These are phyloP conservation scores for Tolypocladium ophioglossoides DNA, from an alignment of 2,329 filamentous ascomycete species.

Conservation along the genomic window DNA sequence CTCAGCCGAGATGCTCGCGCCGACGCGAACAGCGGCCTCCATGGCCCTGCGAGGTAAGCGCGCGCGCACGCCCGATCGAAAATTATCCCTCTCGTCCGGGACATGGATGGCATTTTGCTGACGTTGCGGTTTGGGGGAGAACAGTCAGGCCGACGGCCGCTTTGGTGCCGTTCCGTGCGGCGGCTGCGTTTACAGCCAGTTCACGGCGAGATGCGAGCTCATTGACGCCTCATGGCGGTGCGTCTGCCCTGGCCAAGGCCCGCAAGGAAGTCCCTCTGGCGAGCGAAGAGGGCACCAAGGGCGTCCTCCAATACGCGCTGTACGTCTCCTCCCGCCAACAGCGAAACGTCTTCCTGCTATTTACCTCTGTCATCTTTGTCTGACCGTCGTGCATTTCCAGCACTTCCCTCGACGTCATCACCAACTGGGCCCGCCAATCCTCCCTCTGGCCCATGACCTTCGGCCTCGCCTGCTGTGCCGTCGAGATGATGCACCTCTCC, in stretches of 20 bases:
- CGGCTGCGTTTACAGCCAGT: constrained; percentile 54
- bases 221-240: constrained; percentile 41
- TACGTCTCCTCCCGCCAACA: constrained; percentile 35
- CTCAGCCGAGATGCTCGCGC: constrained; percentile 31
- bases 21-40: constrained; percentile 39
- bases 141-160: constrained; percentile 56
- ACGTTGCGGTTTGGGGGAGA: not conserved
- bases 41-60: constrained; percentile 39
- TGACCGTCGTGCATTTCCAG: constrained; percentile 27
- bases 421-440: constrained; percentile 77
- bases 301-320: constrained; percentile 76
- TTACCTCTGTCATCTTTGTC: not conserved
- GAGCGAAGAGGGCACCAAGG: constrained; percentile 72
- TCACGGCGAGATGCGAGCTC: constrained; percentile 53
- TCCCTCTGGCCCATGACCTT: constrained; percentile 88
- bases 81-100: not conserved
- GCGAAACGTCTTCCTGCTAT: not conserved
- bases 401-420: constrained; percentile 66
- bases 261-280: constrained; percentile 65
- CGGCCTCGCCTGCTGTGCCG: constrained; percentile 76
- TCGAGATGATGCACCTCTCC: constrained; percentile 90
- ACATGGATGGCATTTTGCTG: not conserved
- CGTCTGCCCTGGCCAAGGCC: constrained; percentile 40
- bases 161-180: constrained; percentile 52
- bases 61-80: constrained; percentile 1